Base-by-base conservation (phyloP, 176 grass and related monocot genomes). In the Carex parvula region DNA sequence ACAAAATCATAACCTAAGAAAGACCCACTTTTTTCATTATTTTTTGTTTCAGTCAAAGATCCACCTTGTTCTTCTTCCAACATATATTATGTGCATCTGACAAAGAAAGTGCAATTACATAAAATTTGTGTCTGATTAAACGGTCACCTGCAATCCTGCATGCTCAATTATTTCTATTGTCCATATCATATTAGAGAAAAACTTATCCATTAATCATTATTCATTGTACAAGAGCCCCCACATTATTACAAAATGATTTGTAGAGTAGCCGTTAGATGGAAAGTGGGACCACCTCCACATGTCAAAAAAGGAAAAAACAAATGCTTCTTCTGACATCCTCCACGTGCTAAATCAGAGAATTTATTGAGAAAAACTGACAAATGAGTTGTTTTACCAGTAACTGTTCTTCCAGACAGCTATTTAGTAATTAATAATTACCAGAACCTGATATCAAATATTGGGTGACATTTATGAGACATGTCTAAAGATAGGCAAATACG, bases 121-220 rank as follows among this genome's bases (percentile, higher is more conserved):
- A 26, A 74, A 24, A 52, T 74, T 10, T 48, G 10, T 44, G 0
- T 74, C 7, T 53, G 1, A 52, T 53, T 21, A 48, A 74, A 74
- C 70, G 70, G 70, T 74, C n/a, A 74, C 70, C 70, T 74, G 70
- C 63, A 50, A 50, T 50, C 46, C 46, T 65, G 24, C 70, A 74
- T 74, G 12, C 70, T 50, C 44, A 17, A 74, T 41, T 11, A 71
- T 52, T 74, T 67, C 2, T 16, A 67, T 67, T 4, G 20, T 0
- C 21, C 42, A 44, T 44, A 4, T 52, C 11, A 26, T 53, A 6
- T 26, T 1, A 74, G 20, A 74, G 4, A 14, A n/a, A n/a, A 52
- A 74, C 4, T 67, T 15, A 66, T 66, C n/a, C n/a, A n/a, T n/a
- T n/a, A n/a, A n/a, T n/a, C n/a, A n/a, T n/a, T n/a, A n/a, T n/a